Percentiles rank a stretch among this genome's conserved stretches.
These are phyloP conservation scores for Narthecium ossifragum DNA, from an alignment of 106 monocot species.

Conservation along the genomic window DNA sequence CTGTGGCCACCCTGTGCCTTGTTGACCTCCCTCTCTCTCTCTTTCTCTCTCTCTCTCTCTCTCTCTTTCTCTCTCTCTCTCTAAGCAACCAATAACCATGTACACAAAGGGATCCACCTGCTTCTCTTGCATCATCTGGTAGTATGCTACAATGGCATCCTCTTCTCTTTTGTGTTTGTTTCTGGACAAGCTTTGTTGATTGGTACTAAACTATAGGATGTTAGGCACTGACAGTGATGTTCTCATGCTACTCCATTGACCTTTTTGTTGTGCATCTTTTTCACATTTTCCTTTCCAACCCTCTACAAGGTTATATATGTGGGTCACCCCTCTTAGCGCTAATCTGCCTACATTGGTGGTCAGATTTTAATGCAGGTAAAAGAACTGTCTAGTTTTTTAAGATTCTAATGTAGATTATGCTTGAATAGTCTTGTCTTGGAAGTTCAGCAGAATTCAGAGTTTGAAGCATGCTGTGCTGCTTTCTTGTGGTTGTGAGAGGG, in stretches of 20 bases:
- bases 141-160: too few relatives aligned
- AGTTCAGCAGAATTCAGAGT: background rate
- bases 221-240: slow-evolving; percentile 10
- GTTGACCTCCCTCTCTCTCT: background rate
- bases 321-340: background rate
- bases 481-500: background rate
- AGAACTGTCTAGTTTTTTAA: too few relatives aligned
- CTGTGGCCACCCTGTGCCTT: background rate
- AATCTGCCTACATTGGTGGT: background rate
- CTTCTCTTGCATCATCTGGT: too few relatives aligned
- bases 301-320: slow-evolving; percentile 7
- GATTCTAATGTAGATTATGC: background rate
- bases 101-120: too few relatives aligned
- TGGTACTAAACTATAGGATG: background rate
- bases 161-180: background rate
- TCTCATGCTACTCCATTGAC: background rate
- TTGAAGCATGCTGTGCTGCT: background rate
- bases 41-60: background rate
- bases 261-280: too few relatives aligned
- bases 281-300: slow-evolving; percentile 2
- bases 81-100: too few relatives aligned
- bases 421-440: background rate
- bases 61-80: slow-evolving; percentile 1
- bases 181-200: background rate
- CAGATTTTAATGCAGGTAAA: background rate